A percentile compares a stretch with the other conserved stretches of the same genome.
Conservation (phyloP, 139 green algal genomes). For the Bryopsis sp. region DNA sequence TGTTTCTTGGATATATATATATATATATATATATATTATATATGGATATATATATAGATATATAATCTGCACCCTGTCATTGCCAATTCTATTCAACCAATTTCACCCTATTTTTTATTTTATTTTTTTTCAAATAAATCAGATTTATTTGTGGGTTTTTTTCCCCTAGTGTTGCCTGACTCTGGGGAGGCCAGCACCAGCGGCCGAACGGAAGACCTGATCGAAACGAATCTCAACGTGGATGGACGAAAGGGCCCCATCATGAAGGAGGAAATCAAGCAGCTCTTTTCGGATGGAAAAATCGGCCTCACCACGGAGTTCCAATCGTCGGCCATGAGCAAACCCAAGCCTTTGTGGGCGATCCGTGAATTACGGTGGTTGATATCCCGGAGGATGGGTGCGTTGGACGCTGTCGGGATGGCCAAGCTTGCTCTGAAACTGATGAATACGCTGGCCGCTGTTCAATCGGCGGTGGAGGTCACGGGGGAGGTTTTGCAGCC, state of each 20-base stretch:
- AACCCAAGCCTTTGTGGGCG: constrained; percentile 2
- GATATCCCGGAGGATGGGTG: constrained; percentile 26
- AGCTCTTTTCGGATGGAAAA: constrained; percentile 27
- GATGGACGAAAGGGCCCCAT: constrained; percentile 49
- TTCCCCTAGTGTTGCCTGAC: neutral
- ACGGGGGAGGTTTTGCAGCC: constrained; percentile 51
- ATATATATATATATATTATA: too few relatives aligned
- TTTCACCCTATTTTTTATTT: too few relatives aligned
- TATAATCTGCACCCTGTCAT: too few relatives aligned
- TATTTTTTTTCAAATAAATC: too few relatives aligned
- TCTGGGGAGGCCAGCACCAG: neutral
- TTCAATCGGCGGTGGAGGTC: constrained; percentile 54
- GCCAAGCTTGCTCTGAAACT: constrained; percentile 28
- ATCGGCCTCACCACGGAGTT: constrained; percentile 19
- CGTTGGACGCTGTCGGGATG: constrained; percentile 14
- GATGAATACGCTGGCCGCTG: constrained; percentile 48
- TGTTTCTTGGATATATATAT: too few relatives aligned
- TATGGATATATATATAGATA: too few relatives aligned
- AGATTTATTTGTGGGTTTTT: too few relatives aligned
- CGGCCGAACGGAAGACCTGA: constrained; percentile 2
- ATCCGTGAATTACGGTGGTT: constrained; percentile 20
- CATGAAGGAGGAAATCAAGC: constrained; percentile 56
- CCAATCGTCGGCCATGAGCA: constrained; percentile 10
- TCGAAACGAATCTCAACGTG: constrained; percentile 14
- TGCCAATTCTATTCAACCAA: too few relatives aligned